Base-by-base conservation (phyloP, 2,329 filamentous ascomycete genomes). In the Coniochaeta sp. region DNA sequence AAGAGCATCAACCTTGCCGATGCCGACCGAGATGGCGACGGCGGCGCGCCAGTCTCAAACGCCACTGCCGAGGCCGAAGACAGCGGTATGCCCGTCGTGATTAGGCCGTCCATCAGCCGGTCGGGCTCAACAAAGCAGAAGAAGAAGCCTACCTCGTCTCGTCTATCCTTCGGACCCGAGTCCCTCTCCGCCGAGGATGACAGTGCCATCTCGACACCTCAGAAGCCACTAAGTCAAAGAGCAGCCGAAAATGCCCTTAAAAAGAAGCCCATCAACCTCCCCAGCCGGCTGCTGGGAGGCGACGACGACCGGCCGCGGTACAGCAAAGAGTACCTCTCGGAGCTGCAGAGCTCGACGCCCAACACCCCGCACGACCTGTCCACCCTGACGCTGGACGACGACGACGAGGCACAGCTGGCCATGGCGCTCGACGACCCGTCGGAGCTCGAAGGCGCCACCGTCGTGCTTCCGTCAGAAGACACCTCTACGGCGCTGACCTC, bases 301-400 rank as follows among this genome's bases (percentile, higher is more conserved):
- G 86, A 90, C 16, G 85, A 89, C 17, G 87, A 88, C 58, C 80
- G 89, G 40, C 92, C 91, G 0, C 89, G 78, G 61, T 98, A 99
- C 72, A 96, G 84, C 76, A 90, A 89, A 68, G 91, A 96, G 67
- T 91, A 93, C 65, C 80, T 99, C 22, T 87, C 90, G 36, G 91
- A 96, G 71, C 80, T 99, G 16, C 90, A 91, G 64, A 89, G 87
- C 62, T 92, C 90, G 14, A 97, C 93, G 0, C 92, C 91, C 0
- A 90, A 87, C 26, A 93, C 90, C 0, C 93, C 92, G 0, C 88
- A 85, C 63, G 82, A 90, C 61, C 68, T 87, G 1, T 76, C 77
- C 0, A 74, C 74, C 0, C 63, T 78, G 8, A 71, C 75, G 28
- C 74, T 77, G 8, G 74, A 77, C 34, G 73, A 72, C 28, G 72